Conservation (phyloP, 352 stramenopile species). For the Pythium scleroteichum region DNA sequence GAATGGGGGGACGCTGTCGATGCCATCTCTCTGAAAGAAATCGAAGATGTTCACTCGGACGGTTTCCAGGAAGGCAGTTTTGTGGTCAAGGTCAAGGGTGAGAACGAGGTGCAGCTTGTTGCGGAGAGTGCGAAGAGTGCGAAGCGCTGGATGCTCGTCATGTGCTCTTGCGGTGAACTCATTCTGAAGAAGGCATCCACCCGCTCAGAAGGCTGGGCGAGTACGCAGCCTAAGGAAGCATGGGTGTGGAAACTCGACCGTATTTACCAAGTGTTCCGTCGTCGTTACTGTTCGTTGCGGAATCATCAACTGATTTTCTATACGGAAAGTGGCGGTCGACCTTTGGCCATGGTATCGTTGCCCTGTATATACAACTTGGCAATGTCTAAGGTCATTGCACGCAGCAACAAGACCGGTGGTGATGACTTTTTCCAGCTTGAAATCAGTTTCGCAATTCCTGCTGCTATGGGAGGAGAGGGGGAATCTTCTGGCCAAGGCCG, state of each 20-base stretch:
- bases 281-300: conserved; percentile 77
- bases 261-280: conserved; percentile 83
- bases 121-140: conserved; percentile 66
- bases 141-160: conserved; percentile 88
- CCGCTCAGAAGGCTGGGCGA: conserved; percentile 71
- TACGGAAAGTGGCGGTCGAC: conserved; percentile 62
- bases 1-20: conserved; percentile 86
- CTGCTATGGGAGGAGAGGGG: conserved; percentile 44
- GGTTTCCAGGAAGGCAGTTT: conserved; percentile 72
- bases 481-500: conserved; percentile 17
- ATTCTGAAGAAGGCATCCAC: conserved; percentile 64
- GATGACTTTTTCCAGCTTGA: conserved; percentile 85
- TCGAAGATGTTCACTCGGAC: conserved; percentile 80
- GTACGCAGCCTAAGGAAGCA: conserved; percentile 79
- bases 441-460: conserved; percentile 79
- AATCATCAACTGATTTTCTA: conserved; percentile 86
- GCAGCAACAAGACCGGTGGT: conserved; percentile 23
- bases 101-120: conserved; percentile 73
- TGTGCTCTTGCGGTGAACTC: conserved; percentile 83
- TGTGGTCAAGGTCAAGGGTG: conserved; percentile 69
- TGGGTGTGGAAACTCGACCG: conserved; percentile 88
- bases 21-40: conserved; percentile 74
- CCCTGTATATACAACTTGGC: conserved; percentile 77
- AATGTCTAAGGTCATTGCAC: conserved; percentile 79
- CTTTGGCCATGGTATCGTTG: conserved; percentile 78